A percentile compares a stretch with the other conserved stretches of the same genome.
Conservation (phyloP, 371 early-diverging fungal genomes). For the Chytridium lagenaria region DNA sequence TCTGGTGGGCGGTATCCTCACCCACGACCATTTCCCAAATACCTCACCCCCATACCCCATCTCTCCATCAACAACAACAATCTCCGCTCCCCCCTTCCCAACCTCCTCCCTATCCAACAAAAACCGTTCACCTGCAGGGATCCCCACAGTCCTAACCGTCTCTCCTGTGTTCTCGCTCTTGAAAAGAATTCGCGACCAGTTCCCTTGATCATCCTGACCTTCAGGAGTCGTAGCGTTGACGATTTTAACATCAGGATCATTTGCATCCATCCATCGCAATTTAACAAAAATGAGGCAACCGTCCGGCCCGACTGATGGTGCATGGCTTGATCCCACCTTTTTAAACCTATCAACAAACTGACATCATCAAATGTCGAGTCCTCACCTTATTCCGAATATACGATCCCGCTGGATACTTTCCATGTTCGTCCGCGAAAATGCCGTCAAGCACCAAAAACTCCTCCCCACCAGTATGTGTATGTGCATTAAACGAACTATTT, state of each 20-base stretch:
- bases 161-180: slow-evolving; percentile 5
- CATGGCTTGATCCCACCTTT: slow-evolving; percentile 35
- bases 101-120: neutral
- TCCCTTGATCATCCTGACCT: neutral
- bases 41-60: slow-evolving; percentile 17
- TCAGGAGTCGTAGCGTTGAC: neutral
- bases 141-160: neutral
- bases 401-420: slow-evolving; percentile 36
- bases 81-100: slow-evolving; percentile 14
- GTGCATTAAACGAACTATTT: slow-evolving; percentile 25
- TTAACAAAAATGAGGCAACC: slow-evolving; percentile 44
- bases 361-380: neutral
- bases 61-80: slow-evolving; percentile 19
- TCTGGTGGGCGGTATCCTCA: slow-evolving; percentile 11
- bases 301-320: slow-evolving; percentile 30
- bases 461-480: slow-evolving; percentile 39
- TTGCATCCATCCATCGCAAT: slow-evolving; percentile 30
- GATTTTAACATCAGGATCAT: slow-evolving; percentile 23
- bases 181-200: slow-evolving; percentile 3
- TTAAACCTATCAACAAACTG: slow-evolving; percentile 12
- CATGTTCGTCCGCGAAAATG: slow-evolving; percentile 36
- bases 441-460: slow-evolving; percentile 47
- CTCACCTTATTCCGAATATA: slow-evolving; percentile 39
- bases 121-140: neutral
- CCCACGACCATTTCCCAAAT: slow-evolving; percentile 23